These are phyloP conservation scores for Bipolaris zeicola DNA, from an alignment of 2,329 filamentous ascomycete genomes.

Conservation along the genomic window DNA sequence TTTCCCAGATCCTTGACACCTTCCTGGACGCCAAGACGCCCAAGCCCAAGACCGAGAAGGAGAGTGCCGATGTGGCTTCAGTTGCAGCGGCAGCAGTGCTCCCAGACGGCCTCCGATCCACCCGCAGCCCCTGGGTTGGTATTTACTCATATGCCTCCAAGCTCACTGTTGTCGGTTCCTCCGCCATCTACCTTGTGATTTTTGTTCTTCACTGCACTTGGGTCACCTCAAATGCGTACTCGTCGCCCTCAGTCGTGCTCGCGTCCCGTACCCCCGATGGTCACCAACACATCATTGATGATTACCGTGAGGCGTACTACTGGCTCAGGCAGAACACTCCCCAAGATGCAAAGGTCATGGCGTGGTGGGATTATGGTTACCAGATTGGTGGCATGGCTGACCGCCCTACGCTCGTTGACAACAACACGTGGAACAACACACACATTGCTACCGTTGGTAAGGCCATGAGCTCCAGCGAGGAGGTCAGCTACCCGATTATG, in stretches of 20 bases:
- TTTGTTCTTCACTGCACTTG: slow-evolving; percentile 98
- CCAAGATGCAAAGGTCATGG: slow-evolving; percentile 97
- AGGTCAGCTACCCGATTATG: slow-evolving; percentile 98
- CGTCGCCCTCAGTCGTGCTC: slow-evolving; percentile 94
- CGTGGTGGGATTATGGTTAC: slow-evolving; percentile 99
- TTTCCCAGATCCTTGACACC: slow-evolving; percentile 86
- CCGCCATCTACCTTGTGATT: slow-evolving; percentile 81
- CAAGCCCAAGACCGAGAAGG: slow-evolving; percentile 51
- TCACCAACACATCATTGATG: slow-evolving; percentile 97
- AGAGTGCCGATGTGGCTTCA: slow-evolving; percentile 37
- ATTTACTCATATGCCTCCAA: slow-evolving; percentile 85
- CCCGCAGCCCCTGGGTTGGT: slow-evolving; percentile 75
- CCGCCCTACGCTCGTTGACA: slow-evolving; percentile 94
- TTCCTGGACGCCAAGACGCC: slow-evolving; percentile 75
- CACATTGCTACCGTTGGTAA: slow-evolving; percentile 99
- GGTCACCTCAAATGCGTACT: slow-evolving; percentile 99
- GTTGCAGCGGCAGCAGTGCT: slow-evolving; percentile 58
- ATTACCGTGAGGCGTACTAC: slow-evolving; percentile 99
- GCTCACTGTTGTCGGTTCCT: slow-evolving; percentile 71
- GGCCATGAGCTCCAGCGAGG: slow-evolving; percentile 96
- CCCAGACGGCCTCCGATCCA: slow-evolving; percentile 68
- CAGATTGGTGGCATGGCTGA: slow-evolving; percentile 99
- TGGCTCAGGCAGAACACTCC: slow-evolving; percentile 98
- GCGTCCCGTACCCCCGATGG: slow-evolving; percentile 92
- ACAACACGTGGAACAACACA: slow-evolving; percentile 99